Conservation (phyloP, 1,284 basidiomycete genomes). For the Meripilus lineatus region DNA sequence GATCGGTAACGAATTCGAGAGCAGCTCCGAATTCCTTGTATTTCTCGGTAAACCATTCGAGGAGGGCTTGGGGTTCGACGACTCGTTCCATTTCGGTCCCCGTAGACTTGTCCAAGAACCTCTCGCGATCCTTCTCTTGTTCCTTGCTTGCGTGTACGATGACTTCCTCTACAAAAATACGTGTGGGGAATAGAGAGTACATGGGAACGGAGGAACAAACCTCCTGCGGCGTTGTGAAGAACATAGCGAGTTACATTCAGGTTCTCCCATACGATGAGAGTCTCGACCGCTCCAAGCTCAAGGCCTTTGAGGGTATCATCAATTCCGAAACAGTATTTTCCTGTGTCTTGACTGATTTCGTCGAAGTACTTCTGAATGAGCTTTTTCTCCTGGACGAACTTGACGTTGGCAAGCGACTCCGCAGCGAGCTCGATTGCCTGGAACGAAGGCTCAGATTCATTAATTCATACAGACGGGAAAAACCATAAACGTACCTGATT, state of each 20-base stretch:
- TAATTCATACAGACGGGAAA: background rate
- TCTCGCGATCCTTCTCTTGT: constrained; percentile 87
- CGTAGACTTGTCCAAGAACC: constrained; percentile 93
- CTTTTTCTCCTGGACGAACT: constrained; percentile 99
- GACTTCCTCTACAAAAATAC: constrained; percentile 70
- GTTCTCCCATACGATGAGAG: constrained; percentile 97
- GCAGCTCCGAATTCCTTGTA: constrained; percentile 96
- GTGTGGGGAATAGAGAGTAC: background rate
- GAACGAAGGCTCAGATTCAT: constrained; percentile 10
- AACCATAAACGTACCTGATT: constrained; percentile 66
- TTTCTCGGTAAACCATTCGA: constrained; percentile 98
- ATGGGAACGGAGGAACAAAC: constrained; percentile 29
- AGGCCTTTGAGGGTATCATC: constrained; percentile 96
- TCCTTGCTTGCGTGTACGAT: constrained; percentile 77
- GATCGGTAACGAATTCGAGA: constrained; percentile 84
- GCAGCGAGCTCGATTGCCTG: constrained; percentile 96
- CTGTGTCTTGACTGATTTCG: constrained; percentile 97
- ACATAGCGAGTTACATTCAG: constrained; percentile 83
- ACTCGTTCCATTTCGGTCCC: constrained; percentile 92
- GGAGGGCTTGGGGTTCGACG: constrained; percentile 73
- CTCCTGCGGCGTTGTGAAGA: constrained; percentile 85
- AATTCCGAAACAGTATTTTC: constrained; percentile 97
- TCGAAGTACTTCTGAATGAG: constrained; percentile 98
- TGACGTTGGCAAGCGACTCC: constrained; percentile 95
- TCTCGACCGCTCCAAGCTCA: constrained; percentile 95